Conservation (phyloP, 2,329 filamentous ascomycete genomes). For the Penicillium expansum region DNA sequence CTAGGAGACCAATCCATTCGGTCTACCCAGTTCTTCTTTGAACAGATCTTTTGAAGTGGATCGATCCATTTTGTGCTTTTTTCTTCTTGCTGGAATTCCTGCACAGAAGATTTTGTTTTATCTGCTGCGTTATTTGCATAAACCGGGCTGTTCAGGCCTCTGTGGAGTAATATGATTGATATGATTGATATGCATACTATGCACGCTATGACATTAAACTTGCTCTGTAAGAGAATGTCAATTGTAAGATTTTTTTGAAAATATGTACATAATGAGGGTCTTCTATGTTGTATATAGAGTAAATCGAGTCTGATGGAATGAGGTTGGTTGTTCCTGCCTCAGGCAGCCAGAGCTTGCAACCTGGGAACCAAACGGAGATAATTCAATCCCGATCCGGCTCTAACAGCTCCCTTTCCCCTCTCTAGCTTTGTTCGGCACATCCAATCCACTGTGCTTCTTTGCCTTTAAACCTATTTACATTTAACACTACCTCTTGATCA, state of each 20-base stretch:
- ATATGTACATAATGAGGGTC: neutral
- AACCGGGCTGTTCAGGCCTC: constrained; percentile 10
- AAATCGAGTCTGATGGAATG: neutral
- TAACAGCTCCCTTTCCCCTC: constrained; percentile 14
- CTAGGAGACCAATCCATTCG: neutral
- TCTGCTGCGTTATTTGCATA: constrained; percentile 17
- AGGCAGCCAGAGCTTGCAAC: constrained; percentile 19
- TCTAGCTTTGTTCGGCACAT: constrained; percentile 6
- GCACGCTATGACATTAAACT: neutral
- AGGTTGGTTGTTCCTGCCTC: constrained; percentile 20
- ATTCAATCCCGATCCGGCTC: constrained; percentile 15
- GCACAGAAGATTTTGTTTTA: constrained; percentile 1
- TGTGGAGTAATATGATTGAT: constrained; percentile 19
- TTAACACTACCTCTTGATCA: constrained; percentile 10
- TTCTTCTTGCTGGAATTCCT: constrained; percentile 9
- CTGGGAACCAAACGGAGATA: constrained; percentile 6
- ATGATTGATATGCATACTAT: constrained; percentile 19
- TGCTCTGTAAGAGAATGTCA: neutral
- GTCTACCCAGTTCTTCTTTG: neutral
- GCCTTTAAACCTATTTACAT: neutral
- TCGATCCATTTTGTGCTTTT: constrained; percentile 8
- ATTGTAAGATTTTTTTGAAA: neutral
- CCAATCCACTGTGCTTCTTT: neutral
- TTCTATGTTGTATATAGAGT: neutral
- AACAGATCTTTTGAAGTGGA: constrained; percentile 1